A percentile compares a stretch with the other conserved stretches of the same genome.
These are phyloP conservation scores for Phytophthora tubulina DNA, from an alignment of 352 stramenopile genomes.

Conservation along the genomic window DNA sequence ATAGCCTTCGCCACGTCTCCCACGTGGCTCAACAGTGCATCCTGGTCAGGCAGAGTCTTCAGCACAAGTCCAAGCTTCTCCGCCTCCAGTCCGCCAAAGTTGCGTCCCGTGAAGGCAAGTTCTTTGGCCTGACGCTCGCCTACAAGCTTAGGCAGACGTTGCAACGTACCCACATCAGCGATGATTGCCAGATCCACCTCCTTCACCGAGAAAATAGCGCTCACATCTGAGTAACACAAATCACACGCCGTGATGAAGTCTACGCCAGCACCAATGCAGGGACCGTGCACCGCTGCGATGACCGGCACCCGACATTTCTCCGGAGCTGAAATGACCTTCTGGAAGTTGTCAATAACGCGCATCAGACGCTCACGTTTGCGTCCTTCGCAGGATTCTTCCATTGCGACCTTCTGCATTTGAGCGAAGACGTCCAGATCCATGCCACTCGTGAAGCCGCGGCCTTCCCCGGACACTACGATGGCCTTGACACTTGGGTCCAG, in stretches of 20 bases:
- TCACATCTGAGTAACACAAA: conserved; percentile 86
- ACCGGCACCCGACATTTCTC: conserved; percentile 89
- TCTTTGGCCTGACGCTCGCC: conserved; percentile 89
- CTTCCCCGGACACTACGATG: conserved; percentile 83
- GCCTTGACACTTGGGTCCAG: conserved; percentile 71
- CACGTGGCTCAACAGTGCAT: conserved; percentile 70
- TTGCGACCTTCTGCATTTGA: conserved; percentile 73
- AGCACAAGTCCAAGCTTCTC: conserved; percentile 82
- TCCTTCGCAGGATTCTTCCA: conserved; percentile 72
- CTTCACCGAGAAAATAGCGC: conserved; percentile 87
- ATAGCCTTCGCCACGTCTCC: conserved; percentile 66
- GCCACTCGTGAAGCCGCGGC: conserved; percentile 86
- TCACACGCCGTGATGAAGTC: conserved; percentile 92
- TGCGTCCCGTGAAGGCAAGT: conserved; percentile 85
- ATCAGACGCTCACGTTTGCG: conserved; percentile 87
- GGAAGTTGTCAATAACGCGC: conserved; percentile 83
- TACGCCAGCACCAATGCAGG: conserved; percentile 87
- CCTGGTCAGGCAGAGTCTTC: conserved; percentile 68
- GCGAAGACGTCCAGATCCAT: conserved; percentile 92
- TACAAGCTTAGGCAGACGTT: conserved; percentile 87
- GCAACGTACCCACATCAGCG: conserved; percentile 89
- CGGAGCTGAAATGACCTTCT: conserved; percentile 84
- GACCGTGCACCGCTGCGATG: conserved; percentile 82
- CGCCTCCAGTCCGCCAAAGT: conserved; percentile 82
- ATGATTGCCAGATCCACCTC: conserved; percentile 92